A percentile compares a stretch with the other conserved stretches of the same genome.
Evolutionary conservation across 257 asterid species (phyloP).

Genomic region (Lithospermum erythrorhizon): DNA sequence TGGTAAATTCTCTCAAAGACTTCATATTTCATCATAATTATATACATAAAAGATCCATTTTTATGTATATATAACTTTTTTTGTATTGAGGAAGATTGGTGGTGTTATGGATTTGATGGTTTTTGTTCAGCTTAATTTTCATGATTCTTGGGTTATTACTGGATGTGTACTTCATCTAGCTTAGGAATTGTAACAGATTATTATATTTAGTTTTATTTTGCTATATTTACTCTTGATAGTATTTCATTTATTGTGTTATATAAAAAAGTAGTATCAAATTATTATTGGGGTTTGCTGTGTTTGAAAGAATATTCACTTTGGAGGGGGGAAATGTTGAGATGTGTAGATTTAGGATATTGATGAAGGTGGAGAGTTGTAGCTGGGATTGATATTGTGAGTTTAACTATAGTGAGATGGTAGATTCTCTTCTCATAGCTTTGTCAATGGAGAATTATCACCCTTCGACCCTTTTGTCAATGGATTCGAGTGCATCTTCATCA

Average conservation of each 20-base stretch:
- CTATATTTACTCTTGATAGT: background rate
- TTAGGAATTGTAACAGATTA: background rate
- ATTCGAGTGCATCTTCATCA: constrained; percentile 6
- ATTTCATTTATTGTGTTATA: background rate
- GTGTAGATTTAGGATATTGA: constrained; percentile 21
- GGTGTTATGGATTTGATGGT: background rate
- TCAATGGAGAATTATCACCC: constrained; percentile 3
- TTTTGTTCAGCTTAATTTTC: background rate
- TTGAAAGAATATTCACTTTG: background rate
- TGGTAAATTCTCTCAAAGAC: background rate
- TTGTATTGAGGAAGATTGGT: too few species aligned
- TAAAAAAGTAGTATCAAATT: background rate
- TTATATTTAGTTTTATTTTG: too few species aligned
- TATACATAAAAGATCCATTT: too few species aligned
- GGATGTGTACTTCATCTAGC: background rate
- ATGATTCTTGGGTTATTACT: background rate
- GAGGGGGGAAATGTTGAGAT: background rate
- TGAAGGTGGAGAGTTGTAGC: constrained; percentile 28
- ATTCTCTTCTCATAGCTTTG: constrained; percentile 7
- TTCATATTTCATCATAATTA: background rate
- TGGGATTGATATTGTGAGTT: constrained; percentile 25
- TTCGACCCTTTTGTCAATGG: constrained; percentile 7
- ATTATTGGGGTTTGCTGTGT: background rate
- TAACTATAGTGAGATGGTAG: constrained; percentile 11
- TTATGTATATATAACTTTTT: background rate